phyloP scores from a whole-genome alignment of 306 rosid species.

The Sechiopsis laciniata region DNA sequence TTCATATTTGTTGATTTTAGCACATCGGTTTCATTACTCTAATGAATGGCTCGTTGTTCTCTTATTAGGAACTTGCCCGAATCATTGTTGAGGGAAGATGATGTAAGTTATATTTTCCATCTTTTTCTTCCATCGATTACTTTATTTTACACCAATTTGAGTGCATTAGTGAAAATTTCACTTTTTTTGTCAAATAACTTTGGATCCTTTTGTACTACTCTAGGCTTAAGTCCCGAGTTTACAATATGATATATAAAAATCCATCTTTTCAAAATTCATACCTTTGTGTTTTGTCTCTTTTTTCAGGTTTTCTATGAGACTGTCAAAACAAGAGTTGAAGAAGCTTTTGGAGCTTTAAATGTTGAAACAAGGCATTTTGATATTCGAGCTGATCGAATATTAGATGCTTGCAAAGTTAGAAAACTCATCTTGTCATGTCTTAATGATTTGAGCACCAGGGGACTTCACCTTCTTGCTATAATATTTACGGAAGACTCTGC shows the following conservation, averaged over 20 bases:
- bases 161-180: neutral
- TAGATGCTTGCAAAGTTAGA: constrained; percentile 23
- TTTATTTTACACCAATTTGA: neutral
- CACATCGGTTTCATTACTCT: neutral
- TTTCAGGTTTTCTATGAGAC: constrained; percentile 66
- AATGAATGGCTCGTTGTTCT: constrained; percentile 2
- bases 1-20: neutral
- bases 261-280: neutral
- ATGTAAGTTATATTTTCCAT: constrained; percentile 41
- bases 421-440: constrained; percentile 40
- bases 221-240: neutral
- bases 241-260: neutral
- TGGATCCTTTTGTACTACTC: neutral
- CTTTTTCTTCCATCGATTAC: neutral
- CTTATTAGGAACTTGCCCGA: constrained; percentile 43
- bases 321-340: constrained; percentile 45
- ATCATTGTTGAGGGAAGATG: constrained; percentile 67
- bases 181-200: neutral
- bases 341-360: constrained; percentile 38
- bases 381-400: constrained; percentile 32
- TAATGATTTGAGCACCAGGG: constrained; percentile 54
- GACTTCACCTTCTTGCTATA: constrained; percentile 50
- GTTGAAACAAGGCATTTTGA: constrained; percentile 29
- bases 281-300: neutral
- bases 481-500: constrained; percentile 38